Evolutionary conservation across 257 asterid species (phyloP).

Genomic region (Solanum chilense): DNA sequence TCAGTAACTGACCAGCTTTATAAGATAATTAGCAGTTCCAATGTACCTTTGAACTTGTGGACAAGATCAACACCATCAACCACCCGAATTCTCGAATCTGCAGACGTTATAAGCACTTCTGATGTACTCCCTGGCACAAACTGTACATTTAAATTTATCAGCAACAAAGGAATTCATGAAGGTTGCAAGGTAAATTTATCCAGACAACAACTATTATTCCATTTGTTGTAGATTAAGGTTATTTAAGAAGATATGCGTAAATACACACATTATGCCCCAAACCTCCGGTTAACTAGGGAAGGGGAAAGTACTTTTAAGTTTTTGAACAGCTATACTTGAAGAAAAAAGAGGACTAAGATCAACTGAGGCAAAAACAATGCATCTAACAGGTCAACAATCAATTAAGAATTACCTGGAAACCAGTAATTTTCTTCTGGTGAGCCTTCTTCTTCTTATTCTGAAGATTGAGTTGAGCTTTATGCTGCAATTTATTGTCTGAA

Average conservation of each 20-base stretch:
- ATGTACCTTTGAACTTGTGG: constrained; percentile 90
- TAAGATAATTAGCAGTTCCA: neutral
- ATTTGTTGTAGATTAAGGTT: neutral
- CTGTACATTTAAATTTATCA: constrained; percentile 34
- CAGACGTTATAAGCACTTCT: constrained; percentile 90
- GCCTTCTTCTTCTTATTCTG: constrained; percentile 91
- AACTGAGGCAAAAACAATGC: neutral
- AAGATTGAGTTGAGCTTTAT: constrained; percentile 64
- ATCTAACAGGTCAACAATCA: neutral
- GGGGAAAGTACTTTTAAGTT: neutral
- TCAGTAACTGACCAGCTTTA: neutral
- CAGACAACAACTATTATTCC: neutral
- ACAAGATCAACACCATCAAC: constrained; percentile 76
- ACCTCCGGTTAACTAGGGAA: neutral
- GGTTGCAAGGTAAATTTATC: neutral
- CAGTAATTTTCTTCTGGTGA: constrained; percentile 94
- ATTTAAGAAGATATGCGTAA: neutral
- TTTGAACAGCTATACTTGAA: neutral
- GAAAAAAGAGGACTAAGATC: neutral
- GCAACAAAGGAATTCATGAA: constrained; percentile 1
- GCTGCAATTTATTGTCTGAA: constrained; percentile 77
- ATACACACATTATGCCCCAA: neutral
- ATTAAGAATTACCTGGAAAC: constrained; percentile 66
- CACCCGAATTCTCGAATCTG: constrained; percentile 90
- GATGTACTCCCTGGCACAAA: constrained; percentile 92